These are phyloP conservation scores for maize (Zea mays) DNA, from an alignment of 176 grass and related monocot genomes.

Conservation along the genomic window DNA sequence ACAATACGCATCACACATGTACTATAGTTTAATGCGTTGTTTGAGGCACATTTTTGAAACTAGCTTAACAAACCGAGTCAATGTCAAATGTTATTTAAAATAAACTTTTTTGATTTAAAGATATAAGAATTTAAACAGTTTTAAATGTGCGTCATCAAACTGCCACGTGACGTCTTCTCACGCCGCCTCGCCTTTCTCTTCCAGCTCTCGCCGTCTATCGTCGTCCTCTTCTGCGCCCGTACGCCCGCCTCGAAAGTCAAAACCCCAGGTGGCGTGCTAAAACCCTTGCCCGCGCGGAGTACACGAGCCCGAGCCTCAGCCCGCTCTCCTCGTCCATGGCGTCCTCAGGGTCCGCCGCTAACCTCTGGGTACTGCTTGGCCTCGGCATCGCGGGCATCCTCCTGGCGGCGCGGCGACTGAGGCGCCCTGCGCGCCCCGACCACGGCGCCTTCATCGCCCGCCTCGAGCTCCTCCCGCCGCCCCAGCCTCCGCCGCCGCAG, in stretches of 20 bases:
- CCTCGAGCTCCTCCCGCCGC: constrained; percentile 78
- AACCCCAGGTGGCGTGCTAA: constrained; percentile 23
- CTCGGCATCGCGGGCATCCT: constrained; percentile 79
- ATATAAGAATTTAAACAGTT: too few relatives aligned
- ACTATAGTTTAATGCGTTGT: too few relatives aligned
- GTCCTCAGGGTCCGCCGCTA: constrained; percentile 57
- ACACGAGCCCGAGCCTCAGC: not conserved
- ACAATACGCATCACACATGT: too few relatives aligned
- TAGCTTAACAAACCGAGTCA: too few relatives aligned
- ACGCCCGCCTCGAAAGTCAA: constrained; percentile 14
- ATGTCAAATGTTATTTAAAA: too few relatives aligned
- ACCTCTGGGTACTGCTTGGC: constrained; percentile 90
- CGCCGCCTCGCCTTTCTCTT: constrained; percentile 32
- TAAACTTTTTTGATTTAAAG: too few relatives aligned
- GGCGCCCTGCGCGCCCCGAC: constrained; percentile 62
- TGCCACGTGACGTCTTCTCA: constrained; percentile 5
- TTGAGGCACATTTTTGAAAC: too few relatives aligned
- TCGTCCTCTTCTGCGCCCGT: constrained; percentile 27
- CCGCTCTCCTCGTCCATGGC: constrained; percentile 35
- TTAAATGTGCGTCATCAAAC: too few relatives aligned
- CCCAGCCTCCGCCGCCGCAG: constrained; percentile 80
- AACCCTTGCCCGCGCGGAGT: constrained; percentile 26
- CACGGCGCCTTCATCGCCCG: constrained; percentile 78
- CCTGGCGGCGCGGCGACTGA: constrained; percentile 59
- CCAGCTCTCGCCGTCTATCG: constrained; percentile 3